Evolutionary conservation across 108 stramenopile species (phyloP).

Genomic region (Cyclotella cryptica): DNA sequence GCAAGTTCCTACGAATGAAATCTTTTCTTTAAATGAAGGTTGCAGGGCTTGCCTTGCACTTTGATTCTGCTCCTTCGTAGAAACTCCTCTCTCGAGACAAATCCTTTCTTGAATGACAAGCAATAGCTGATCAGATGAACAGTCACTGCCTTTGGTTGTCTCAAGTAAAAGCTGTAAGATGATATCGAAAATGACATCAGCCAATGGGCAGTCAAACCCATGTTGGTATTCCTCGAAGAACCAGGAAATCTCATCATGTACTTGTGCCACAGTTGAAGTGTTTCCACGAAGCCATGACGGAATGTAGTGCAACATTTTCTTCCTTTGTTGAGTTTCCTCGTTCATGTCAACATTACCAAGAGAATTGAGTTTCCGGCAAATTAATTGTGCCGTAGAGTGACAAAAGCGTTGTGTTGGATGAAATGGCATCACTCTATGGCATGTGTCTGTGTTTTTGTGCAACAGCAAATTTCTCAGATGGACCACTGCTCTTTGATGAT

Average conservation of each 20-base stretch:
- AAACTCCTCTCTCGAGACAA: slow-evolving; percentile 9
- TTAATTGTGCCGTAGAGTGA: background rate
- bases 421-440: background rate
- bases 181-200: slow-evolving; percentile 19
- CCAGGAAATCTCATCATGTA: slow-evolving; percentile 17
- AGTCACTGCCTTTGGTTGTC: background rate
- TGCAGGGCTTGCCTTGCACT: slow-evolving; percentile 2
- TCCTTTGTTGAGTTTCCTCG: slow-evolving; percentile 7
- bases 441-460: background rate
- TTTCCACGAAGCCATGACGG: slow-evolving; percentile 23
- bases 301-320: slow-evolving; percentile 26
- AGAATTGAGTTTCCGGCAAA: background rate
- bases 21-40: background rate
- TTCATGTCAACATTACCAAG: background rate
- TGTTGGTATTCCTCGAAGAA: slow-evolving; percentile 19
- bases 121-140: slow-evolving; percentile 21
- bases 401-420: slow-evolving; percentile 2
- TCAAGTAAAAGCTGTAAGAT: slow-evolving; percentile 18
- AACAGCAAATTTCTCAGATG: slow-evolving; percentile 18
- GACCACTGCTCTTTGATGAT: slow-evolving; percentile 21
- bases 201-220: slow-evolving; percentile 31
- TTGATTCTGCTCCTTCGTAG: background rate
- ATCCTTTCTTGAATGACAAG: slow-evolving; percentile 26
- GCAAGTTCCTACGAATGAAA: slow-evolving; percentile 8
- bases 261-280: background rate